Evolutionary conservation across 1,284 basidiomycete species (phyloP).

Genomic region (Dichomitus squalens): DNA sequence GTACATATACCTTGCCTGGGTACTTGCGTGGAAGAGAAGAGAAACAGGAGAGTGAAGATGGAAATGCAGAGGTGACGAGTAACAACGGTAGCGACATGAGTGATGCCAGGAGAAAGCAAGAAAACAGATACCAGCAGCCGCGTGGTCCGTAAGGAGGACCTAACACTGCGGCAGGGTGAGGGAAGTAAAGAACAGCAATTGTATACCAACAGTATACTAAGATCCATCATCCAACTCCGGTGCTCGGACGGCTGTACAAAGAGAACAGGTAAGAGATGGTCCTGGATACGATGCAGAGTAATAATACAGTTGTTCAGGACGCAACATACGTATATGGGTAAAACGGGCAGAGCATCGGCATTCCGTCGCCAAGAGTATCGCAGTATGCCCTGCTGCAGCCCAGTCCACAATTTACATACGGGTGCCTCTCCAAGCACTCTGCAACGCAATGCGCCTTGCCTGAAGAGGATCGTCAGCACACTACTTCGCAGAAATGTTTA

Average conservation of each 20-base stretch:
- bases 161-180: not conserved
- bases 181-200: not conserved
- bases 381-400: not conserved
- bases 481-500: not conserved
- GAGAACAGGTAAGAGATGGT: not conserved
- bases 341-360: not conserved
- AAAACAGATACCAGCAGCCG: too few species aligned
- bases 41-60: not conserved
- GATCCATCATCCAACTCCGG: not conserved
- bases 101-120: not conserved
- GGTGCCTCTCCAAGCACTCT: conserved; percentile 71
- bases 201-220: not conserved
- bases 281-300: not conserved
- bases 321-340: not conserved
- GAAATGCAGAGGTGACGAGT: too few species aligned
- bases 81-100: too few species aligned
- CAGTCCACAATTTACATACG: conserved; percentile 40
- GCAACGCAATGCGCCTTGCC: conserved; percentile 73
- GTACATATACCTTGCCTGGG: conserved; percentile 1
- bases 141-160: too few species aligned
- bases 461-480: conserved; percentile 28
- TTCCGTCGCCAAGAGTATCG: conserved; percentile 18
- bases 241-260: conserved; percentile 3
- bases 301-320: conserved; percentile 1
- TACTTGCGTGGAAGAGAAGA: not conserved